These are phyloP conservation scores for Candida vartiovaarae DNA, from an alignment of 805 yeast species.

Conservation along the genomic window DNA sequence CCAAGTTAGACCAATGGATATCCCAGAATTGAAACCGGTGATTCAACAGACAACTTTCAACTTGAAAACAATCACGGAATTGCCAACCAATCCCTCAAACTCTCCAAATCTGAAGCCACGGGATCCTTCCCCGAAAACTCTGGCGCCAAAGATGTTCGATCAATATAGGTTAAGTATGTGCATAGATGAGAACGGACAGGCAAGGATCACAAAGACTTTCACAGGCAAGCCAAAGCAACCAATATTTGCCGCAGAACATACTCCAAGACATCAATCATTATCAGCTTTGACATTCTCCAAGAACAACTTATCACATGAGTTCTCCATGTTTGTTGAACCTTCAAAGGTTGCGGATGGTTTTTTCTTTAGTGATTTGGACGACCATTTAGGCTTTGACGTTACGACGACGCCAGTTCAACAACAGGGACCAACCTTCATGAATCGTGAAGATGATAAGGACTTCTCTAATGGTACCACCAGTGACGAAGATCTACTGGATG, in stretches of 20 bases:
- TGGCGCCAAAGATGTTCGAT: not conserved
- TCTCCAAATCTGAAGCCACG: conserved; percentile 13
- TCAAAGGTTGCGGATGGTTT: conserved; percentile 15
- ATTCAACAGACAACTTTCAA: too few species aligned
- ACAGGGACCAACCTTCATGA: not conserved
- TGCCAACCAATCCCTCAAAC: conserved; percentile 18
- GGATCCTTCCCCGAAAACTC: not conserved
- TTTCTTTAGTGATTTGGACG: conserved; percentile 15
- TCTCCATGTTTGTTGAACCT: conserved; percentile 19
- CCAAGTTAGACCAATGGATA: conserved; percentile 21
- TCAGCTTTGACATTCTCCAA: conserved; percentile 8
- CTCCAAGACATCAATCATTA: conserved; percentile 20
- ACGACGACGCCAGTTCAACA: conserved; percentile 2
- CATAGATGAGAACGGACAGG: conserved; percentile 23
- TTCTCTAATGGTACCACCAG: conserved; percentile 6
- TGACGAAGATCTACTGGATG: conserved; percentile 9
- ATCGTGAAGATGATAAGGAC: conserved; percentile 1
- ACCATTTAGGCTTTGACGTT: conserved; percentile 8
- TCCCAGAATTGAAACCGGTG: conserved; percentile 4
- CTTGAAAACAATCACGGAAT: conserved; percentile 4
- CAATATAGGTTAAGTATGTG: conserved; percentile 13
- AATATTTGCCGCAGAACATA: not conserved
- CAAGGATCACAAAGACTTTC: conserved; percentile 14
- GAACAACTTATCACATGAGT: conserved; percentile 1
- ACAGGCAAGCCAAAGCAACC: not conserved